A percentile compares a stretch with the other conserved stretches of the same genome.
Evolutionary conservation across 345 rosid genomes (phyloP).

Genomic region (Populus ilicifolia): DNA sequence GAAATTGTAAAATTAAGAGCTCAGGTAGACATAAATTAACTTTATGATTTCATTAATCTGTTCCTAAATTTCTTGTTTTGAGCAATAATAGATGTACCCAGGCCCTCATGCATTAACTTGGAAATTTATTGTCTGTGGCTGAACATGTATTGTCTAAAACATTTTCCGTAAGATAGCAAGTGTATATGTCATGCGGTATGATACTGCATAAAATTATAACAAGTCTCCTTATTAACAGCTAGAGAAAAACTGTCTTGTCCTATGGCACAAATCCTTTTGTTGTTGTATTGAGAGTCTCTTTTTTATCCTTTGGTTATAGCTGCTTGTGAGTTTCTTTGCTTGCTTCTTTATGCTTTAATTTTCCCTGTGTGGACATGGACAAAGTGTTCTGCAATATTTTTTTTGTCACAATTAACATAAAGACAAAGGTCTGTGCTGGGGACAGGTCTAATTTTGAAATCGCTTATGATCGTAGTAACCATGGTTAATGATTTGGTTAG

Average conservation of each 20-base stretch:
- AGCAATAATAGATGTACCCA: background rate
- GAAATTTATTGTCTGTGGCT: background rate
- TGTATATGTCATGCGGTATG: background rate
- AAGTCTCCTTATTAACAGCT: background rate
- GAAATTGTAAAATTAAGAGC: slow-evolving; percentile 56
- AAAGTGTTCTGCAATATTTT: background rate
- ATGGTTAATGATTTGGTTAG: background rate
- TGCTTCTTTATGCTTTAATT: background rate
- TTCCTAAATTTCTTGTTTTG: background rate
- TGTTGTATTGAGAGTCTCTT: background rate
- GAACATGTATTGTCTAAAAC: background rate
- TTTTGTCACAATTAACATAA: background rate
- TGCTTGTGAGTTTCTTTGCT: background rate
- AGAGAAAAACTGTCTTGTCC: background rate
- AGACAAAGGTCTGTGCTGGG: background rate
- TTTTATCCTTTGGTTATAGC: background rate
- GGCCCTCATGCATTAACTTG: background rate
- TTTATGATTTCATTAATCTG: background rate
- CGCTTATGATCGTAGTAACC: background rate
- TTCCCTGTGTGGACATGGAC: background rate
- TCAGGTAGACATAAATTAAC: slow-evolving; percentile 36
- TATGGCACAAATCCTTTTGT: background rate
- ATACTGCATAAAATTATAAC: background rate
- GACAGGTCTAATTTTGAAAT: background rate
- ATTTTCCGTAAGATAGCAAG: background rate